These are phyloP conservation scores for Theobroma grandiflorum DNA, from an alignment of 441 rosid species.

Conservation along the genomic window DNA sequence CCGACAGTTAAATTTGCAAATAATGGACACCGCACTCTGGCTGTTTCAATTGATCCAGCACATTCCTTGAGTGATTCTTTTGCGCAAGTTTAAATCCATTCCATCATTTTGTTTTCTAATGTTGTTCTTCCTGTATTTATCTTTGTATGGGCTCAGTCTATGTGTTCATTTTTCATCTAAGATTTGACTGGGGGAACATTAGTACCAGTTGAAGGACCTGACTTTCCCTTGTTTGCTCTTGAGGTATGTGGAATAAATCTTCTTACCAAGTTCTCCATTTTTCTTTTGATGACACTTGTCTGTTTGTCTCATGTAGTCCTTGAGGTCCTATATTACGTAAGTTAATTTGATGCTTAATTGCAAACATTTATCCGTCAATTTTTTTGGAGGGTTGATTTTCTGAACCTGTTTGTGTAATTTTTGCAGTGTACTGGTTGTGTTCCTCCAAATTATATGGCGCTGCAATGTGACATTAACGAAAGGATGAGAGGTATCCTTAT, in stretches of 20 bases:
- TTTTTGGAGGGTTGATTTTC: neutral
- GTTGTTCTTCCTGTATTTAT: constrained; percentile 19
- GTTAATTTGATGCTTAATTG: neutral
- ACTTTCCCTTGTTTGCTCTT: constrained; percentile 82
- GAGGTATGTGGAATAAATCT: constrained; percentile 59
- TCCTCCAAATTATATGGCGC: constrained; percentile 70
- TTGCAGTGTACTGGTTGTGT: constrained; percentile 68
- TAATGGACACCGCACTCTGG: constrained; percentile 92
- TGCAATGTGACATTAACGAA: constrained; percentile 81
- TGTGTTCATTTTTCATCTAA: constrained; percentile 37
- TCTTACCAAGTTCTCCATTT: constrained; percentile 1
- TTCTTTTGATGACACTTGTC: constrained; percentile 20
- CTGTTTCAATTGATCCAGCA: constrained; percentile 96
- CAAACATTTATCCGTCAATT: neutral
- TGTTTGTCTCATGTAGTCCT: constrained; percentile 20
- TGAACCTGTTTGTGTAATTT: constrained; percentile 22
- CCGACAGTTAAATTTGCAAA: constrained; percentile 93
- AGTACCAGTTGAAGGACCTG: constrained; percentile 90
- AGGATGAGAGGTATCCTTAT: constrained; percentile 93
- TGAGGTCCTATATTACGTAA: constrained; percentile 4
- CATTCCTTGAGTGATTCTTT: constrained; percentile 96
- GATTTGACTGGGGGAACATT: constrained; percentile 88
- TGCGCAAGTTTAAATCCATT: constrained; percentile 68
- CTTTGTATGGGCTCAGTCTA: constrained; percentile 23
- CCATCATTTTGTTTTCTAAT: constrained; percentile 4